phyloP scores from a whole-genome alignment of 2,329 filamentous ascomycete genomes.

The Aspergillus pseudoterreus region DNA sequence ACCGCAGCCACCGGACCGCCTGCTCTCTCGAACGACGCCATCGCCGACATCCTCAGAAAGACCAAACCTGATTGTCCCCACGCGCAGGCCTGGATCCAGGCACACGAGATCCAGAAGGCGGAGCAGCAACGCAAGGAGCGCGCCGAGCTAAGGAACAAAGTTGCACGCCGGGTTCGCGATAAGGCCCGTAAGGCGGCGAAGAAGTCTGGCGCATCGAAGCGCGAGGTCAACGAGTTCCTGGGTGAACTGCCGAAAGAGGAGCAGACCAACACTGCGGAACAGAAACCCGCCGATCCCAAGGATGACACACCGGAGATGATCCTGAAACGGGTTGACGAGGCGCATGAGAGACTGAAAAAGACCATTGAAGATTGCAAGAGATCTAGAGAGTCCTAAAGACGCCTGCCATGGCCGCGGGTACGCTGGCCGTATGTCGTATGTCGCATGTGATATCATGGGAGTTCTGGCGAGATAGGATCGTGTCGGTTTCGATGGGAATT shows the following conservation, averaged over 20 bases:
- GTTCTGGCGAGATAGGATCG: not conserved
- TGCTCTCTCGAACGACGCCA: slow-evolving; percentile 12
- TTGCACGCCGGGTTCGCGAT: slow-evolving; percentile 5
- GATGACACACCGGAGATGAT: not conserved
- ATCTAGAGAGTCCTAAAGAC: not conserved
- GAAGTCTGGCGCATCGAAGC: slow-evolving; percentile 1
- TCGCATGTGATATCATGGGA: not conserved
- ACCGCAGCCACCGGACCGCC: not conserved
- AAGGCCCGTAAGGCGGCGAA: slow-evolving; percentile 4
- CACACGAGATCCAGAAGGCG: slow-evolving; percentile 11
- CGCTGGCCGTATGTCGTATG: not conserved
- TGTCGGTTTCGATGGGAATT: not conserved
- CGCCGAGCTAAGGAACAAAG: slow-evolving; percentile 8
- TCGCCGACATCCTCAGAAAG: slow-evolving; percentile 16
- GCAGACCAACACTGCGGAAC: not conserved
- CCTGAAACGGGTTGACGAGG: slow-evolving; percentile 5
- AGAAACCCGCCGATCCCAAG: not conserved
- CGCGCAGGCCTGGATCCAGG: slow-evolving; percentile 18
- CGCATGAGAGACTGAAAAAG: slow-evolving; percentile 16
- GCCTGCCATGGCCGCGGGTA: not conserved
- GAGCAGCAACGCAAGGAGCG: slow-evolving; percentile 4
- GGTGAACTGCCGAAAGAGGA: not conserved
- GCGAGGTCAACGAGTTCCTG: slow-evolving; percentile 5
- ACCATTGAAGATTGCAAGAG: slow-evolving; percentile 2
- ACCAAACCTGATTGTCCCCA: slow-evolving; percentile 15